Evolutionary conservation across 2,329 filamentous ascomycete species (phyloP).

Genomic region (Fusarium nelsonii): DNA sequence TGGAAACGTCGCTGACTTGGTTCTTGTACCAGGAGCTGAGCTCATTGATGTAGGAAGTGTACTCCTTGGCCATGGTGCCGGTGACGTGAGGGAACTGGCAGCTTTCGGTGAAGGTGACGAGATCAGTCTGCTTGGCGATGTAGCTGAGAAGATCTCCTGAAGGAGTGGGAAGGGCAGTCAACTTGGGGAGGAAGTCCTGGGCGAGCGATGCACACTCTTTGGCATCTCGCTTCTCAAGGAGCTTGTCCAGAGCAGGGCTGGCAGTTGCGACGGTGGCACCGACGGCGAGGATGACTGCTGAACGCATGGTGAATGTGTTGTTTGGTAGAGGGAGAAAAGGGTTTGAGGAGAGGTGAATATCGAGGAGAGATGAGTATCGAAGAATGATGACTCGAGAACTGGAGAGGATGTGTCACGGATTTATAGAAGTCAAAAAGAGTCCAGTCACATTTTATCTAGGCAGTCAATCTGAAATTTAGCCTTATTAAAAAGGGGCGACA

Average conservation of each 20-base stretch:
- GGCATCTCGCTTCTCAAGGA: conserved; percentile 35
- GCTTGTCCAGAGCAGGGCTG: conserved; percentile 5
- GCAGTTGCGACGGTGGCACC: conserved; percentile 20
- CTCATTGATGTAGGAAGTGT: conserved; percentile 41
- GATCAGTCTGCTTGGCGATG: conserved; percentile 39
- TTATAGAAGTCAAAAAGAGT: not conserved
- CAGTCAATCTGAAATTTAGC: no score
- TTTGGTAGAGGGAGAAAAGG: not conserved
- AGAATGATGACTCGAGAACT: no score
- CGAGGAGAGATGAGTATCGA: no score
- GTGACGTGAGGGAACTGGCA: conserved; percentile 48
- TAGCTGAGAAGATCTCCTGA: conserved; percentile 34
- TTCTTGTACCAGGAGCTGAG: conserved; percentile 44
- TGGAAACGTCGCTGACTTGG: conserved; percentile 33
- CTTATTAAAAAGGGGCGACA: not conserved
- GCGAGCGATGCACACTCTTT: conserved; percentile 42
- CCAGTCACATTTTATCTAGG: not conserved
- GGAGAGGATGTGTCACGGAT: not conserved
- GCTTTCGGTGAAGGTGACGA: conserved; percentile 34
- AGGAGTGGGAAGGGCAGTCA: conserved; percentile 42
- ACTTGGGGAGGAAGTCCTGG: conserved; percentile 30
- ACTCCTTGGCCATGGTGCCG: conserved; percentile 46
- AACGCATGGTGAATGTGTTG: conserved; percentile 17
- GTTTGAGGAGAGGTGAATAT: not conserved
- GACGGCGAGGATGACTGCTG: conserved; percentile 27